These are phyloP conservation scores for Suhomyces prunicola DNA, from an alignment of 805 yeast species.

Conservation along the genomic window DNA sequence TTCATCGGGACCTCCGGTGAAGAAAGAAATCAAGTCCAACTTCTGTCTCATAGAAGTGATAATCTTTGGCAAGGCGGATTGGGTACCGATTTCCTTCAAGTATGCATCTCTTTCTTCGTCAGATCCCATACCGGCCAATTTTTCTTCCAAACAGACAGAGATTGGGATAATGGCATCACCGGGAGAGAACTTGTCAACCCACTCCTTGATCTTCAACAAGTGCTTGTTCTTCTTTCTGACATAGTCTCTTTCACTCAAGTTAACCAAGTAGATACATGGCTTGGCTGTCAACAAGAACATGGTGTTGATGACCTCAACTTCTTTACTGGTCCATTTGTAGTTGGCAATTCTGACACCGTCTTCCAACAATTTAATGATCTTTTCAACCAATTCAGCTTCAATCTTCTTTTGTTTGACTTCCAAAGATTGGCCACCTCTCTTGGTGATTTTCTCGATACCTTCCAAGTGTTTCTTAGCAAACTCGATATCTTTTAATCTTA, in stretches of 20 bases:
- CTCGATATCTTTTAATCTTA: slow-evolving; percentile 95
- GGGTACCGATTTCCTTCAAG: slow-evolving; percentile 68
- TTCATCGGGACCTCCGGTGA: slow-evolving; percentile 95
- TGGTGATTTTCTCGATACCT: slow-evolving; percentile 73
- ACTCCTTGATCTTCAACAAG: slow-evolving; percentile 73
- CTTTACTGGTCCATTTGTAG: slow-evolving; percentile 83
- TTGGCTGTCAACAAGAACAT: slow-evolving; percentile 91
- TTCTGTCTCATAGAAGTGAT: slow-evolving; percentile 84
- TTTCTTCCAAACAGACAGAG: slow-evolving; percentile 89
- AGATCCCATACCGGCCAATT: slow-evolving; percentile 79
- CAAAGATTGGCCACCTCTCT: slow-evolving; percentile 83
- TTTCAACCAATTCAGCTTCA: slow-evolving; percentile 71
- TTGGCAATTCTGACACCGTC: slow-evolving; percentile 86
- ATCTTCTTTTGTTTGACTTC: slow-evolving; percentile 88
- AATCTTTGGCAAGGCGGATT: slow-evolving; percentile 81
- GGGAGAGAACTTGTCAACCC: slow-evolving; percentile 87
- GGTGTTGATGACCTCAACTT: slow-evolving; percentile 84
- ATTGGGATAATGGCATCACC: slow-evolving; percentile 87
- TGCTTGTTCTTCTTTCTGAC: slow-evolving; percentile 86
- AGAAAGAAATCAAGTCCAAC: slow-evolving; percentile 84
- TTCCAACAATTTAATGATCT: slow-evolving; percentile 73
- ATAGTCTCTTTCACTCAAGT: slow-evolving; percentile 86
- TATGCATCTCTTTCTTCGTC: slow-evolving; percentile 79
- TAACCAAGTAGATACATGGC: slow-evolving; percentile 89
- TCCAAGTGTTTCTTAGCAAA: slow-evolving; percentile 81